These are phyloP conservation scores for Mycosphaerella arachidis DNA, from an alignment of 2,329 filamentous ascomycete genomes.

Conservation along the genomic window DNA sequence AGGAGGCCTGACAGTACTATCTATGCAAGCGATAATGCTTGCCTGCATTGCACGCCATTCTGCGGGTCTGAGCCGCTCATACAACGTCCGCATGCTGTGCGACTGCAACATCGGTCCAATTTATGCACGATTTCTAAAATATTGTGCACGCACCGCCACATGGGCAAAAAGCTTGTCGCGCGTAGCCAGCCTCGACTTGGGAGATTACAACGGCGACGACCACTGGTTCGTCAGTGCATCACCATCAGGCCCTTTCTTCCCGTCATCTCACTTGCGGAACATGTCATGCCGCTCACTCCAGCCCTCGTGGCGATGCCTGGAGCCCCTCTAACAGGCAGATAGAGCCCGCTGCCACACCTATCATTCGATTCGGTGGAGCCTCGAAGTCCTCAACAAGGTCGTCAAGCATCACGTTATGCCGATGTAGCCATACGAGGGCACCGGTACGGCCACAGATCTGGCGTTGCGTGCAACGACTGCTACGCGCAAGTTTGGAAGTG, in stretches of 20 bases:
- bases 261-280: background rate
- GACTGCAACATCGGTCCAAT: background rate
- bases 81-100: background rate
- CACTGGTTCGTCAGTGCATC: background rate
- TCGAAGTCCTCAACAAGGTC: no score
- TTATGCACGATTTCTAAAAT: background rate
- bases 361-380: background rate
- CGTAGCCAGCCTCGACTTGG: background rate
- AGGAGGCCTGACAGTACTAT: background rate
- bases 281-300: background rate
- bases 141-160: no score
- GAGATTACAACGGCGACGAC: background rate
- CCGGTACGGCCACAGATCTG: no score
- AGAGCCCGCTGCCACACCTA: background rate
- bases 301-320: background rate
- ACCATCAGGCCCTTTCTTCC: background rate
- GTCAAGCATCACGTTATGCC: no score
- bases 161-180: background rate
- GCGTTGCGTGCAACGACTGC: no score
- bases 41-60: background rate
- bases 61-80: background rate
- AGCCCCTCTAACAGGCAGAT: no score
- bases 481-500: background rate
- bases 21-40: background rate
- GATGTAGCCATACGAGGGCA: no score